Evolutionary conservation across 2,329 filamentous ascomycete species (phyloP), one percentile per base, ranked within the genome.

Genomic region (Pseudogymnoascus sp.): DNA sequence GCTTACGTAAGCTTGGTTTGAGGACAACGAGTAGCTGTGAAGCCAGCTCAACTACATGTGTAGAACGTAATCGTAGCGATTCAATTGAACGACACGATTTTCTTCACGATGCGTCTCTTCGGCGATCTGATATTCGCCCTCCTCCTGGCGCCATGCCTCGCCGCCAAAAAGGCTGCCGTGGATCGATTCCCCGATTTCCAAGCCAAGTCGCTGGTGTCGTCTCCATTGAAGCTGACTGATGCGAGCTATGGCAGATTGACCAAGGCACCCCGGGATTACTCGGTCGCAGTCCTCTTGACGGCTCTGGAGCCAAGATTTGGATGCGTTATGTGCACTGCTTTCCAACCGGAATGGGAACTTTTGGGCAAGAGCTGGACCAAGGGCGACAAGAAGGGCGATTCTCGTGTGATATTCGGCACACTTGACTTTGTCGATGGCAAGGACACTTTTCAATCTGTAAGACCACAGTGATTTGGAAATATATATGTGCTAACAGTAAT

Each of bases 341-440:
- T 99, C 74, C 89, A 96, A 73, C 88, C 92, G 1, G 94, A 99
- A 76, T 99, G 91, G 89, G 89, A 95, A 61, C 75, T 97, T 60
- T 77, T 99, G 60, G 84, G 84, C 60, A 89, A 85, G 74, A 94
- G 89, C 75, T 99, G 94, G 94, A 80, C 81, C 64, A 91, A 89
- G 73, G 91, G 90, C 6, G 89, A 96, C 74, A 90, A 88, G 77
- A 78, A 83, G 62, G 87, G 80, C 60, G 81, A 90, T 66, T 88
- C 86, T 28, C 82, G 87, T 64, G 69, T 96, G 65, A 73, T 97
- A 47, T 95, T 93, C 75, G 87, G 84, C 22, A 93, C 89, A 6
- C 76, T 99, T 68, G 94, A 99, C 74, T 99, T 99, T 72, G 74
- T 80, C 39, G 86, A 96, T 68, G 94, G 94, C 54, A 89, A 89